phyloP scores from a whole-genome alignment of 148 eudicot species.

The Limonium bicolor region DNA sequence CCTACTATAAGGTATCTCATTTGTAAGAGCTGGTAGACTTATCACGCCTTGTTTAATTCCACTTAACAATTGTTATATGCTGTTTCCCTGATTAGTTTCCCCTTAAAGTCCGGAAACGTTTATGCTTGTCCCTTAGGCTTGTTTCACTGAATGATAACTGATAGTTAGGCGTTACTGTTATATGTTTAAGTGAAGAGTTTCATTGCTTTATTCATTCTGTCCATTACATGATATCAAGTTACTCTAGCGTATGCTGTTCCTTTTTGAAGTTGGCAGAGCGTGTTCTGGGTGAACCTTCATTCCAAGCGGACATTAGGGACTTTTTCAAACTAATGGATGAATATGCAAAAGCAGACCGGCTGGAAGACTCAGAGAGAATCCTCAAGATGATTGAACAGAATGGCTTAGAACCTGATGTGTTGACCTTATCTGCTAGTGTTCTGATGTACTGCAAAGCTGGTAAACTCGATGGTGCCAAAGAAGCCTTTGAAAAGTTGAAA shows the following conservation, averaged over 20 bases:
- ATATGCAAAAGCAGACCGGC: slow-evolving; percentile 44
- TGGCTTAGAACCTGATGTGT: slow-evolving; percentile 47
- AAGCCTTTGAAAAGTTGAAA: slow-evolving; percentile 45
- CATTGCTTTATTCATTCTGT: not conserved
- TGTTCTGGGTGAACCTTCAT: slow-evolving; percentile 60
- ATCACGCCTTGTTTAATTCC: no score
- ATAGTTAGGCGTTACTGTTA: no score
- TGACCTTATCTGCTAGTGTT: slow-evolving; percentile 31
- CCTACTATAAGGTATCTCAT: slow-evolving; percentile 54
- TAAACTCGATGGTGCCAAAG: slow-evolving; percentile 39
- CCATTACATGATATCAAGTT: not conserved
- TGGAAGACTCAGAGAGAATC: slow-evolving; percentile 66
- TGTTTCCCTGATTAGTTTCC: not conserved
- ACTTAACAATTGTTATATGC: no score
- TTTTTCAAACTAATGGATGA: slow-evolving; percentile 58
- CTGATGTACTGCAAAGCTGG: slow-evolving; percentile 71
- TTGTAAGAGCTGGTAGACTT: no score
- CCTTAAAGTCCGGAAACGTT: not conserved
- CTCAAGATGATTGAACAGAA: slow-evolving; percentile 56
- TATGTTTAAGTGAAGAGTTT: no score
- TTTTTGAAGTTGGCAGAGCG: slow-evolving; percentile 49
- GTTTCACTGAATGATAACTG: no score
- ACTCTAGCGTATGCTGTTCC: slow-evolving; percentile 1
- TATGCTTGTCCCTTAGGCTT: no score
- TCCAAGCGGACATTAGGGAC: slow-evolving; percentile 57